Evolutionary conservation across 169 alveolate genomes (phyloP), one percentile per base, ranked within the genome.

Genomic region (Plasmodium reichenowi): DNA sequence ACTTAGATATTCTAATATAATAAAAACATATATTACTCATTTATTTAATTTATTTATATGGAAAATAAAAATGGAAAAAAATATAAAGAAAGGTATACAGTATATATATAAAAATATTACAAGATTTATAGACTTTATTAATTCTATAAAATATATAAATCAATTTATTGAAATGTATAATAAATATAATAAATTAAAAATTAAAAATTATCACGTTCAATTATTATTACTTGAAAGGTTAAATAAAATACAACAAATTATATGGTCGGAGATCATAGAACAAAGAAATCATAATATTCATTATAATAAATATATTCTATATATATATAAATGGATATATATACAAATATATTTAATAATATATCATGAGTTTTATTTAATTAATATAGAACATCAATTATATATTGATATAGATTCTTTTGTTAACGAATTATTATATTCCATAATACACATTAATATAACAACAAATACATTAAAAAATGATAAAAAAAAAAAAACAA

Each of bases 331-430:
- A 54, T 80, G 80, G 80, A 32, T 80, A 2, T 6, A 66, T 4
- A 80, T 20, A 38, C 83, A 80, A 10, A 50, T 80, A 59, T 54
- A 32, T 26, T 71, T 68, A 8, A 43, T 67, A 13, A 52, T 29
- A 8, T 80, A 67, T 67, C 70, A 38, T n/a, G 8, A 45, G 10
- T 67, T 80, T 15, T 67, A 80, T 48, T 43, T 15, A 22, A 80
- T 80, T 32, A 50, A 71, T 47, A 80, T 80, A 67, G 90, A 80
- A 80, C 83, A 80, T 67, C 71, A 54, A 72, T 56, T 80, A 22
- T 80, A 80, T 52, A 7, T 68, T 9, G 38, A 80, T n/a, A 13
- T 80, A 45, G 22, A 68, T 26, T 45, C 52, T 47, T 80, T 80
- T 67, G 90, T 80, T 0, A 26, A 67, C 3, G 90, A 80, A 45